These are phyloP conservation scores for Nemania sp. DNA, from an alignment of 2,329 filamentous ascomycete genomes.

Conservation along the genomic window DNA sequence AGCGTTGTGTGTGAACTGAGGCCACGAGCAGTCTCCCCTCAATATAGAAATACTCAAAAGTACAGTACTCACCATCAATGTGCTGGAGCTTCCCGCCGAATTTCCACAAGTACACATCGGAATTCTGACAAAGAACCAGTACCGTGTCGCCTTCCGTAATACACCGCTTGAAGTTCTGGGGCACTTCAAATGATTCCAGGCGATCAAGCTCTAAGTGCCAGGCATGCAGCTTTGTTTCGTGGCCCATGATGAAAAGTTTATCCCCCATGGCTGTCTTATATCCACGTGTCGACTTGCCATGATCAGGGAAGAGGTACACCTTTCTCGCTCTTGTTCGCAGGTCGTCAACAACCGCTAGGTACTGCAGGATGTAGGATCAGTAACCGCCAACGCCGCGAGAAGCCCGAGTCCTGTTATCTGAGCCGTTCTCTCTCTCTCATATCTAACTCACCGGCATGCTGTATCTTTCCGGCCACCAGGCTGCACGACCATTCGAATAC, in stretches of 20 bases:
- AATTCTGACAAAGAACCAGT: conserved; percentile 34
- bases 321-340: conserved; percentile 37
- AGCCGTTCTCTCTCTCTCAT: no score
- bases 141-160: conserved; percentile 37
- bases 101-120: conserved; percentile 37
- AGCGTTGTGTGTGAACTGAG: no score
- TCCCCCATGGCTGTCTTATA: conserved; percentile 40
- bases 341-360: conserved; percentile 40
- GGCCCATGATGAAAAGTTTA: conserved; percentile 39
- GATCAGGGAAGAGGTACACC: conserved; percentile 37
- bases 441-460: conserved; percentile 29
- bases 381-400: neutral
- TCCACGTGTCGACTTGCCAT: conserved; percentile 29
- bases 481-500: conserved; percentile 38
- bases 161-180: conserved; percentile 35
- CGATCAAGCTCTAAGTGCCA: conserved; percentile 39
- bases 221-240: conserved; percentile 34
- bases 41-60: neutral
- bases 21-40: neutral
- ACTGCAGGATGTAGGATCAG: conserved; percentile 4
- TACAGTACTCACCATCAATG: conserved; percentile 29
- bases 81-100: conserved; percentile 30
- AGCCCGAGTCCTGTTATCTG: no score
- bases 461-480: conserved; percentile 41
- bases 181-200: conserved; percentile 31